phyloP scores from a whole-genome alignment of 2,329 filamentous ascomycete genomes.

The Chalaropsis thielavioides region DNA sequence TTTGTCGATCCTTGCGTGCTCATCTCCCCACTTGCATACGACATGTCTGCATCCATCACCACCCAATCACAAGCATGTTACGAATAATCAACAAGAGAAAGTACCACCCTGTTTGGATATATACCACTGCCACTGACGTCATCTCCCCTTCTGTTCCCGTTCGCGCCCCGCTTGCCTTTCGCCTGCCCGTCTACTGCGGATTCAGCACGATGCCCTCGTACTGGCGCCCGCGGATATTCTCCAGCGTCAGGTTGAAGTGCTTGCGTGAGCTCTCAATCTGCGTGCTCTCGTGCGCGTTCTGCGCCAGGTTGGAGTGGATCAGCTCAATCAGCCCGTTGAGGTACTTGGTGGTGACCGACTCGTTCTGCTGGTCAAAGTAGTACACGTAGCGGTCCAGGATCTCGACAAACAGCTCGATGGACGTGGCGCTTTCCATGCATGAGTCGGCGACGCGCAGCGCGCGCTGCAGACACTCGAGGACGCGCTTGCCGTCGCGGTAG shows the following conservation, averaged over 20 bases:
- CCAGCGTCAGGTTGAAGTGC: slow-evolving; percentile 87
- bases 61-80: no score
- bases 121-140: neutral
- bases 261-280: slow-evolving; percentile 79
- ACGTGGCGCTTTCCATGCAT: slow-evolving; percentile 96
- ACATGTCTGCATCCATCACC: no score
- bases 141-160: neutral
- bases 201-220: slow-evolving; percentile 82
- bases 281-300: slow-evolving; percentile 65
- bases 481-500: slow-evolving; percentile 93
- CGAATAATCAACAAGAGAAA: neutral
- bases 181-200: slow-evolving; percentile 27
- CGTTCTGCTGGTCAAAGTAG: slow-evolving; percentile 98
- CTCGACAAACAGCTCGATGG: slow-evolving; percentile 94
- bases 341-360: slow-evolving; percentile 95
- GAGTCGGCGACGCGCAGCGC: slow-evolving; percentile 92
- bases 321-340: slow-evolving; percentile 95
- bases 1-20: no score
- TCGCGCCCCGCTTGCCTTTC: neutral
- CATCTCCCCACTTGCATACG: no score
- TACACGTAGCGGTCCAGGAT: slow-evolving; percentile 98
- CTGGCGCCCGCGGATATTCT: slow-evolving; percentile 81
- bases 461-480: slow-evolving; percentile 88
- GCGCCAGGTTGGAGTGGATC: slow-evolving; percentile 88
- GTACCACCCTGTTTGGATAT: neutral